Evolutionary conservation across 176 grass and related monocot species (phyloP), one percentile per base, ranked within the genome.

Genomic region (Thinopyrum elongatum): DNA sequence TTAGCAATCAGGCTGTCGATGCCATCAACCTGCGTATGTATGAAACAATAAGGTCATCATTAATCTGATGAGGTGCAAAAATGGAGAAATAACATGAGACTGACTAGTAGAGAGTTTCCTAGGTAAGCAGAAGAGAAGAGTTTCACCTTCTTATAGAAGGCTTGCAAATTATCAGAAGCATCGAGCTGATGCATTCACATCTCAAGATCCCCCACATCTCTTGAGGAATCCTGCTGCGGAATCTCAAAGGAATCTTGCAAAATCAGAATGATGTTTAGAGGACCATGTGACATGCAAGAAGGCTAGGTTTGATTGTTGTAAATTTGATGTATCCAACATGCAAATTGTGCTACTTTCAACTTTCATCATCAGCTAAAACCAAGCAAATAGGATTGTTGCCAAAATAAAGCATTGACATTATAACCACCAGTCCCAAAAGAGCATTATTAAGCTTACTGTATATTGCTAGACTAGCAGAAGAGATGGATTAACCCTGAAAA

Each of bases 181-280:
- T 90, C 87, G 70, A 85, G 87, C 57, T 90, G 88, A 82, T 90
- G 89, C 81, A 69, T 82, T 84, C 92, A 91, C 90, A 97, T 93
- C 92, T 97, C 94, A 85, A 97, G 82, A 36, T 97, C 94, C 39
- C n/a, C n/a, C n/a, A 79, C 89, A 82, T 97, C 90, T 88, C 94
- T 90, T 22, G 87, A 84, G 33, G 82, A 89, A 67, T 86, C 81
- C 53, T 85, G 51, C n/a, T 85, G 91, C 31, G 89, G 92, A 36
- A 97, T 82, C 82, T 94, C 92, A 61, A 97, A 94, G 25, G 94
- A 97, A 88, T 97, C 94, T 92, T 97, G 87, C 55, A 57, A 70
- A 80, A 87, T 34, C 28, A 9, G 46, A 79, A n/a, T n/a, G n/a
- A 57, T 82, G 63, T 55, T 22, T 25, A 80, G 16, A 69, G 77